These are phyloP conservation scores for Sporisorium sorghi DNA, from an alignment of 1,284 basidiomycete genomes.

Conservation along the genomic window DNA sequence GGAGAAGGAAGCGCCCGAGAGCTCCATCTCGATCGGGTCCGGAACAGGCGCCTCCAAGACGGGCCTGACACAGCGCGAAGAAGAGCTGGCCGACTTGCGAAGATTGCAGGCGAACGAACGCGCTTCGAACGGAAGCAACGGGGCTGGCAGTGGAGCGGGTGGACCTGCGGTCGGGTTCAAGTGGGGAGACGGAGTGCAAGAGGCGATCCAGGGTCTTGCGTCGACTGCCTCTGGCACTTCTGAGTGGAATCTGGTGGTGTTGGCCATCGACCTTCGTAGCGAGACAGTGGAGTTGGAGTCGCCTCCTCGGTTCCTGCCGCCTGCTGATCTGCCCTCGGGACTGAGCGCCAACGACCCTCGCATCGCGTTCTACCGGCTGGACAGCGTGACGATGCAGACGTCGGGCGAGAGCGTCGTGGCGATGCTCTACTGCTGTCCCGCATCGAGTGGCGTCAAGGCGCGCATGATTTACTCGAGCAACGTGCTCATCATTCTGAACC, in stretches of 20 bases:
- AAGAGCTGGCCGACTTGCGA: constrained; percentile 44
- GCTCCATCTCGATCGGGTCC: constrained; percentile 32
- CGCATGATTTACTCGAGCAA: constrained; percentile 61
- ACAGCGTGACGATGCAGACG: constrained; percentile 24
- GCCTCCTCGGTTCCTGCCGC: constrained; percentile 45
- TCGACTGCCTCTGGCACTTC: constrained; percentile 51
- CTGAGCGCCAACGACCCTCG: constrained; percentile 43
- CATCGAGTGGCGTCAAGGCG: constrained; percentile 49
- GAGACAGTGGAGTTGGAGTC: constrained; percentile 49
- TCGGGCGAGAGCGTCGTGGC: constrained; percentile 50
- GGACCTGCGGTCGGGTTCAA: constrained; percentile 39
- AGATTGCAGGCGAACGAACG: constrained; percentile 46
- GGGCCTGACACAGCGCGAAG: constrained; percentile 39
- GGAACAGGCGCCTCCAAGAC: constrained; percentile 24
- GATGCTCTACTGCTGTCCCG: constrained; percentile 61
- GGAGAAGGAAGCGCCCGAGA: constrained; percentile 17
- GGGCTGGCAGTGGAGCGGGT: constrained; percentile 14
- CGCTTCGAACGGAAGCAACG: constrained; percentile 6
- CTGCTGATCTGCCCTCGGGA: constrained; percentile 34
- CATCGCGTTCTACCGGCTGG: constrained; percentile 54
- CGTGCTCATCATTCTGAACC: constrained; percentile 46
- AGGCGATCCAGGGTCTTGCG: constrained; percentile 44
- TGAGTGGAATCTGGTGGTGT: constrained; percentile 56
- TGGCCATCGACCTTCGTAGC: constrained; percentile 48
- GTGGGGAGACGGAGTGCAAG: constrained; percentile 48